Percentiles rank a stretch among this genome's conserved stretches.
These are phyloP conservation scores for Cladorrhinum sp. DNA, from an alignment of 2,329 filamentous ascomycete species.

Conservation along the genomic window DNA sequence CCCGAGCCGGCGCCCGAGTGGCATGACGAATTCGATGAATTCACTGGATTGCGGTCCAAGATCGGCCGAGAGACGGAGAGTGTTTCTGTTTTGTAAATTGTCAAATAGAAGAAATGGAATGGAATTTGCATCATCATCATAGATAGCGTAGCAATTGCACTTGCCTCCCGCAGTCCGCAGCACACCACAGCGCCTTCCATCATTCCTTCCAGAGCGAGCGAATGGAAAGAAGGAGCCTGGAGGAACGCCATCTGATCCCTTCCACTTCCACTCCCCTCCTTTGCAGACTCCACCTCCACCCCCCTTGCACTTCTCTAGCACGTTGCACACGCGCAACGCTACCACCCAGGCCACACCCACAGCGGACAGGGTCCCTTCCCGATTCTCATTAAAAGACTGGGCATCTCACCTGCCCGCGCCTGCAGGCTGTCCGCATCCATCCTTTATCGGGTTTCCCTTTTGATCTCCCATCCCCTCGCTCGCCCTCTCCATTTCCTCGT, in stretches of 20 bases:
- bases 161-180: background rate
- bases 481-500: background rate
- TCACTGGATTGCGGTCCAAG: background rate
- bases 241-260: background rate
- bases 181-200: background rate
- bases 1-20: background rate
- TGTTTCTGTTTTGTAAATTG: too few relatives aligned
- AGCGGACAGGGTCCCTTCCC: conserved; percentile 13
- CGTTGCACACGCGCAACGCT: background rate
- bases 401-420: conserved; percentile 12
- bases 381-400: conserved; percentile 24
- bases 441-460: conserved; percentile 29
- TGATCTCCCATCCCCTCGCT: conserved; percentile 17
- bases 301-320: background rate
- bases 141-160: background rate
- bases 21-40: background rate
- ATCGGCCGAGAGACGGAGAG: background rate
- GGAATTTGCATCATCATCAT: background rate
- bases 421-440: conserved; percentile 14
- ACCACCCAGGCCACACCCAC: background rate
- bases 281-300: background rate
- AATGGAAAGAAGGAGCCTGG: background rate
- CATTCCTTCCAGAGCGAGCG: background rate
- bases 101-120: background rate
- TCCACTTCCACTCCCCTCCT: background rate